Conservation (phyloP, 164 flowering plant genomes). For the Pachysandra terminalis region DNA sequence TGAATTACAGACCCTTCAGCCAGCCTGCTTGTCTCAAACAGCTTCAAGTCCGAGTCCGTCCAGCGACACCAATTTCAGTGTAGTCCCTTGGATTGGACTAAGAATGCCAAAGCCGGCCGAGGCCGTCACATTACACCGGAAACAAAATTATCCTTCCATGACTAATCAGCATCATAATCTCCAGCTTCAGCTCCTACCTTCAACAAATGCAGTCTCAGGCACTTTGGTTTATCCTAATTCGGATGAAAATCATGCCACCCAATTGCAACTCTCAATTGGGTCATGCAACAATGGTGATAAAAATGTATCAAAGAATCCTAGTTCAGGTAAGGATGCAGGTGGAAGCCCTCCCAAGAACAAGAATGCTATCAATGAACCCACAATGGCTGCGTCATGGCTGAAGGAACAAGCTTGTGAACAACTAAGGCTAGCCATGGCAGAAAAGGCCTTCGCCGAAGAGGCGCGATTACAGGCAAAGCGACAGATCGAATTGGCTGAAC, state of each 20-base stretch:
- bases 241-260: constrained; percentile 51
- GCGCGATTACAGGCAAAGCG: constrained; percentile 62
- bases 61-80: constrained; percentile 65
- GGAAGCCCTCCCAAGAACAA: constrained; percentile 13
- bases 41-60: constrained; percentile 86
- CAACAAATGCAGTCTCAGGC: constrained; percentile 17
- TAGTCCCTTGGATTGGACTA: constrained; percentile 37
- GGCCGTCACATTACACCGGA: constrained; percentile 21
- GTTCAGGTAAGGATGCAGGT: constrained; percentile 5
- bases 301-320: constrained; percentile 9
- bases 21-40: constrained; percentile 60
- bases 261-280: constrained; percentile 76
- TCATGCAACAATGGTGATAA: constrained; percentile 31
- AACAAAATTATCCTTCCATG: no score
- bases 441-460: constrained; percentile 73
- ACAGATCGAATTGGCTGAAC: constrained; percentile 78
- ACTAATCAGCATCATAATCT: constrained; percentile 29
- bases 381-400: constrained; percentile 14
- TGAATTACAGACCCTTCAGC: constrained; percentile 38
- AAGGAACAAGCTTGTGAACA: constrained; percentile 57
- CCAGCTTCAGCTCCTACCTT: constrained; percentile 60
- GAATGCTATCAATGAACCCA: constrained; percentile 14
- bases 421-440: constrained; percentile 55
- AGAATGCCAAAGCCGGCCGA: constrained; percentile 26
- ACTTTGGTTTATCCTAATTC: constrained; percentile 22